phyloP scores from a whole-genome alignment of 768 basidiomycete species.

The Vararia minispora region DNA sequence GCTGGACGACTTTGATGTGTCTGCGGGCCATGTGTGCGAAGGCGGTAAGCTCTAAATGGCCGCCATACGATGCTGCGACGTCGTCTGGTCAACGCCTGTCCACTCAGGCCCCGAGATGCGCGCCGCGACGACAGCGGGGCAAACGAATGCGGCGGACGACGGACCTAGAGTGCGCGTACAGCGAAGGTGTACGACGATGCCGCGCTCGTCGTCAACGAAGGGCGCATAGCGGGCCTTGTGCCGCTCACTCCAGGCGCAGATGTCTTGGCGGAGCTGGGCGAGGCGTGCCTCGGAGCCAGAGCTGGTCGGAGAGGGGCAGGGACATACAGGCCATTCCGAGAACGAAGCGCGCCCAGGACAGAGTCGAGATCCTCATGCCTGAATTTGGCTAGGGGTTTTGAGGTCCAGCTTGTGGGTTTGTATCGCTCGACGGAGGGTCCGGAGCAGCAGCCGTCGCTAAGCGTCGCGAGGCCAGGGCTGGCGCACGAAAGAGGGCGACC shows the following conservation, averaged over 20 bases:
- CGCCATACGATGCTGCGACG: slow-evolving; percentile 70
- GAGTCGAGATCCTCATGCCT: too few relatives aligned
- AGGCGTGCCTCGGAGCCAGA: slow-evolving; percentile 65
- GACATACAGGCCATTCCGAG: too few relatives aligned
- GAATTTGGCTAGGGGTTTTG: too few relatives aligned
- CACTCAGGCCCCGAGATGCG: slow-evolving; percentile 1
- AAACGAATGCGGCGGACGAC: slow-evolving; percentile 15
- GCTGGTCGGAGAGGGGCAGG: slow-evolving; percentile 77
- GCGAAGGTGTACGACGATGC: slow-evolving; percentile 53
- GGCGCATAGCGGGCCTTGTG: slow-evolving; percentile 67
- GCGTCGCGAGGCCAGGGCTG: too few relatives aligned
- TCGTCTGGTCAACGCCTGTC: slow-evolving; percentile 1
- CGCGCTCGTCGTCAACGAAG: slow-evolving; percentile 75
- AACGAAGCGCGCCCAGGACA: too few relatives aligned
- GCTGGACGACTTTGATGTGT: slow-evolving; percentile 84
- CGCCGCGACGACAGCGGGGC: slow-evolving; percentile 7
- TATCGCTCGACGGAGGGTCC: too few relatives aligned
- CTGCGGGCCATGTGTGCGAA: slow-evolving; percentile 69
- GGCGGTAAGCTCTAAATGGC: slow-evolving; percentile 81
- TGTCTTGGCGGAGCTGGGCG: slow-evolving; percentile 49
- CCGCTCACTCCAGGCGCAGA: slow-evolving; percentile 68
- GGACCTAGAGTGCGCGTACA: slow-evolving; percentile 70
- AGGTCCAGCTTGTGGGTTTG: too few relatives aligned
- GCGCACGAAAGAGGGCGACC: too few relatives aligned
- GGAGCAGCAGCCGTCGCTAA: too few relatives aligned